Conservation (phyloP, 108 stramenopile species). For the Nitzschia palea region DNA sequence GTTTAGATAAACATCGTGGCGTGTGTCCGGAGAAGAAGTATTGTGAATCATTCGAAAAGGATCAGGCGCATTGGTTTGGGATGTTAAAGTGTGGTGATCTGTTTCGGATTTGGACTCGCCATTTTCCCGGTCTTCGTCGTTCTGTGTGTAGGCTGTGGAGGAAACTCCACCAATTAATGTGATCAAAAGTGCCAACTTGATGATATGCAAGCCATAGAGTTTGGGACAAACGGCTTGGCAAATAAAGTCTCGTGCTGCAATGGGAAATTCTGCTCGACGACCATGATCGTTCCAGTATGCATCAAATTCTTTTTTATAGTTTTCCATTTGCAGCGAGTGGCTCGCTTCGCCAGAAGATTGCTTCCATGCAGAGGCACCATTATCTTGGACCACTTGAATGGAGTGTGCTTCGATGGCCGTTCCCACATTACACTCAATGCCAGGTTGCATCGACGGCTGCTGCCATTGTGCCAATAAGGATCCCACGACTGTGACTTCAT, state of each 20-base stretch:
- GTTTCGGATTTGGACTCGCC: no score
- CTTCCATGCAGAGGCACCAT: slow-evolving; percentile 40
- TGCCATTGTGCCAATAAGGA: slow-evolving; percentile 89
- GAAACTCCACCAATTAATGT: slow-evolving; percentile 92
- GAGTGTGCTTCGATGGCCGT: slow-evolving; percentile 90
- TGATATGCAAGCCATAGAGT: slow-evolving; percentile 90
- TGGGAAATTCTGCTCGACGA: slow-evolving; percentile 41
- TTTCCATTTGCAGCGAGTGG: slow-evolving; percentile 45
- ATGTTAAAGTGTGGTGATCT: no score
- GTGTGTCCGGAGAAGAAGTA: background rate
- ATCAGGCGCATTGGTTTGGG: slow-evolving; percentile 42
- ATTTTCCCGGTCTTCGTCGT: slow-evolving; percentile 27
- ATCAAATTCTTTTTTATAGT: slow-evolving; percentile 84
- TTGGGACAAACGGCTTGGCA: slow-evolving; percentile 93
- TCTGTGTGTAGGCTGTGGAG: slow-evolving; percentile 8
- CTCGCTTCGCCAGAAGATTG: slow-evolving; percentile 16
- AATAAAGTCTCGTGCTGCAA: slow-evolving; percentile 90
- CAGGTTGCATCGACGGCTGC: slow-evolving; percentile 37
- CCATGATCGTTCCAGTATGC: slow-evolving; percentile 70
- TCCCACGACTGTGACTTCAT: slow-evolving; percentile 95
- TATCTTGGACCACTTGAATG: slow-evolving; percentile 62
- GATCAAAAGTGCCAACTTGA: slow-evolving; percentile 94
- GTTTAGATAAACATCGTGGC: background rate
- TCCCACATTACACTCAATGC: slow-evolving; percentile 83
- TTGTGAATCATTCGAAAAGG: slow-evolving; percentile 49